Evolutionary conservation across 257 asterid species (phyloP).

Genomic region (Hygrophila difformis): DNA sequence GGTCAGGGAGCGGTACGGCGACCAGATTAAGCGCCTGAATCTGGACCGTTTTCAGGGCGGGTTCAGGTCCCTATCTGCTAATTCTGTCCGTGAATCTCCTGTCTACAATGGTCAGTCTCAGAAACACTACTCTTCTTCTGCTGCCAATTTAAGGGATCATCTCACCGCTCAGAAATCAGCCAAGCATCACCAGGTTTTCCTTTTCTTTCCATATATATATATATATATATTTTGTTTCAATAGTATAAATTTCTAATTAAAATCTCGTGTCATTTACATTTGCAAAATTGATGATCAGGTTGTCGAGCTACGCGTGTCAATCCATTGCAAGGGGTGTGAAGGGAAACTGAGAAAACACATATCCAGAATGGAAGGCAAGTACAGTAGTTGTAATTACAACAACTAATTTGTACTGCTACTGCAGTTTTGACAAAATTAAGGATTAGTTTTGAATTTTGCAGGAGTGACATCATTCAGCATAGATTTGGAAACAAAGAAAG

Average conservation of each 20-base stretch:
- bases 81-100: conserved; percentile 27
- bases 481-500: conserved; percentile 69
- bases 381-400: background rate
- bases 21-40: conserved; percentile 11
- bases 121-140: conserved; percentile 12
- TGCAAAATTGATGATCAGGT: conserved; percentile 27
- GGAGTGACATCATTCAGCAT: conserved; percentile 77
- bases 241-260: no score
- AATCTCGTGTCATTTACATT: no score
- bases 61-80: conserved; percentile 39
- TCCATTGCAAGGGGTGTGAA: conserved; percentile 96
- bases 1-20: background rate
- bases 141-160: conserved; percentile 22
- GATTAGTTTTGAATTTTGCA: conserved; percentile 21
- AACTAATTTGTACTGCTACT: no score
- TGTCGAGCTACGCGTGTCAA: conserved; percentile 82
- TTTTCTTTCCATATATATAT: background rate
- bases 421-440: no score
- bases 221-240: background rate
- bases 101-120: conserved; percentile 10
- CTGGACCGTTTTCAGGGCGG: conserved; percentile 15
- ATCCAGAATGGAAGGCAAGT: conserved; percentile 83
- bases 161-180: conserved; percentile 22
- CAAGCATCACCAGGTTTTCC: conserved; percentile 28
- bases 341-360: conserved; percentile 78